These are phyloP conservation scores for Dactylellina haptotyla DNA, from an alignment of 2,329 filamentous ascomycete species.

Conservation along the genomic window DNA sequence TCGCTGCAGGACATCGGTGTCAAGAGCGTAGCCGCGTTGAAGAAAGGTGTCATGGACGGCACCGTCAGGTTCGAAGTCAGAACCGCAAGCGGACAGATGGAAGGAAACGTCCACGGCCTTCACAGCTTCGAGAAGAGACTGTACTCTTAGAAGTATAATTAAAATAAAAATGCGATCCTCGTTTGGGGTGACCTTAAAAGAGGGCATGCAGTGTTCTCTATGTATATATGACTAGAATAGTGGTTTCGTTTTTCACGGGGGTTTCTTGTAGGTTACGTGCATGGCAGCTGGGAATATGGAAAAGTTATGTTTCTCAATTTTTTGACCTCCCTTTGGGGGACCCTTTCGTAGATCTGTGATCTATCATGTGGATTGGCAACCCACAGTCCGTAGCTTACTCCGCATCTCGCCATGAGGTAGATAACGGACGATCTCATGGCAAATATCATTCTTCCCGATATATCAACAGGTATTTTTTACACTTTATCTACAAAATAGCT, in stretches of 20 bases:
- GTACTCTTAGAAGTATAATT: conserved; percentile 73
- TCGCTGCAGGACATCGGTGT: conserved; percentile 95
- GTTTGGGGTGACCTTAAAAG: too few species aligned
- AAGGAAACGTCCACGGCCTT: conserved; percentile 95
- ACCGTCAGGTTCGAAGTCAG: conserved; percentile 90
- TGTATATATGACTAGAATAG: conserved; percentile 32
- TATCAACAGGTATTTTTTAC: too few species aligned
- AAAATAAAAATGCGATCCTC: background rate
- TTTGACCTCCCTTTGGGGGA: too few species aligned
- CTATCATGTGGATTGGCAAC: too few species aligned
- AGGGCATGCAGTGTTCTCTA: too few species aligned
- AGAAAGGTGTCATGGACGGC: conserved; percentile 77
- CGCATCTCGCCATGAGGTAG: too few species aligned
- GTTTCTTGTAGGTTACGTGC: conserved; percentile 33
- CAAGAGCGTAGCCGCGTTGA: conserved; percentile 79
- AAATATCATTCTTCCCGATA: too few species aligned
- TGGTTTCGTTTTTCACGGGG: conserved; percentile 15
- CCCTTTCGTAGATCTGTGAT: too few species aligned
- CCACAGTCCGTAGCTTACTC: too few species aligned
- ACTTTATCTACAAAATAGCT: too few species aligned
- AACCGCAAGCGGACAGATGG: conserved; percentile 91
- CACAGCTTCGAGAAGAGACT: conserved; percentile 99
- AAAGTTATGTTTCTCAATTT: conserved; percentile 21
- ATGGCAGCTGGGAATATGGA: conserved; percentile 28
- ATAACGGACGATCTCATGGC: too few species aligned